Conservation (phyloP, 768 basidiomycete genomes). For the Mycena leptocephala region DNA sequence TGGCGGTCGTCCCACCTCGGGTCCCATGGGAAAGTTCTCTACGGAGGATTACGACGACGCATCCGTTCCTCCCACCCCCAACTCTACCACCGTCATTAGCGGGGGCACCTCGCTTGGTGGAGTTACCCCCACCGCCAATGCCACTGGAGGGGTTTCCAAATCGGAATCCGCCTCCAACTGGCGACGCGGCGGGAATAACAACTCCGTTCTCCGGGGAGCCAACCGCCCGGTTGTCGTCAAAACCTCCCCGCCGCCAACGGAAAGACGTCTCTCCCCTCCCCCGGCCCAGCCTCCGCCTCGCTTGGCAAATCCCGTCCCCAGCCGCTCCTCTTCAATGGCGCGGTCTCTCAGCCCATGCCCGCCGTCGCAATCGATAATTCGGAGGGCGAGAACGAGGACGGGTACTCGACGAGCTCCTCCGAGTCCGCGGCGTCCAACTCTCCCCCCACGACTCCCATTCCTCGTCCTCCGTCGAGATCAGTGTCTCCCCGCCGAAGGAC, state of each 20-base stretch:
- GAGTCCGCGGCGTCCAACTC: conserved; percentile 65
- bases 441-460: conserved; percentile 85
- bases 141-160: conserved; percentile 64
- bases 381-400: conserved; percentile 72
- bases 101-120: conserved; percentile 80
- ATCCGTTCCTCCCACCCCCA: conserved; percentile 69
- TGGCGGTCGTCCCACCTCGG: conserved; percentile 73
- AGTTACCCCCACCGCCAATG: conserved; percentile 56
- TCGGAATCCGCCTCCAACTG: conserved; percentile 87
- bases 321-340: conserved; percentile 74
- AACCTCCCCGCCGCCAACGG: conserved; percentile 80
- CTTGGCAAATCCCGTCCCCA: conserved; percentile 71
- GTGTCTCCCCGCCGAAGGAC: conserved; percentile 88
- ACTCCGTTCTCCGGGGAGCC: conserved; percentile 76
- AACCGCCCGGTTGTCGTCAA: conserved; percentile 74
- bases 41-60: conserved; percentile 63
- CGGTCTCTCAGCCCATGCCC: conserved; percentile 66
- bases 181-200: conserved; percentile 83
- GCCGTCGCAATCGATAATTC: conserved; percentile 71
- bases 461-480: conserved; percentile 71
- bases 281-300: conserved; percentile 38
- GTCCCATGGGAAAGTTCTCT: conserved; percentile 49
- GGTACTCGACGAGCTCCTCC: conserved; percentile 76
- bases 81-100: conserved; percentile 78
- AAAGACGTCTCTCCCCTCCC: conserved; percentile 66